Percentiles rank a stretch among this genome's conserved stretches.
phyloP scores from a whole-genome alignment of 2,329 filamentous ascomycete genomes.

The Emergomyces africanus region DNA sequence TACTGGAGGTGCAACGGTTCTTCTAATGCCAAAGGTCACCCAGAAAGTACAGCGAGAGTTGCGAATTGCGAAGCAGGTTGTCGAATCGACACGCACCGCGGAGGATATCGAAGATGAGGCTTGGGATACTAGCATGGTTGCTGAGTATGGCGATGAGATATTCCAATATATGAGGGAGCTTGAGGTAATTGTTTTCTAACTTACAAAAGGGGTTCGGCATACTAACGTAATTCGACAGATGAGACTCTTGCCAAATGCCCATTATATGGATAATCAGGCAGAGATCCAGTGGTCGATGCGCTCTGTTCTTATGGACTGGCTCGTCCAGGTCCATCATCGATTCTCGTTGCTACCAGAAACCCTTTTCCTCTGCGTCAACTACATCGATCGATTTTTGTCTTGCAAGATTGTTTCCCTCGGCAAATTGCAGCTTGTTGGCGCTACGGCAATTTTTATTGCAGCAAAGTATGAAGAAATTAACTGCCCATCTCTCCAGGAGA shows the following conservation, averaged over 20 bases:
- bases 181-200: conserved; percentile 48
- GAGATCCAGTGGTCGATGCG: conserved; percentile 99
- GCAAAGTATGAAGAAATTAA: conserved; percentile 99
- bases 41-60: conserved; percentile 60
- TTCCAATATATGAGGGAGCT: conserved; percentile 82
- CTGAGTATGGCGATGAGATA: conserved; percentile 92
- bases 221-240: conserved; percentile 37
- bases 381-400: conserved; percentile 91
- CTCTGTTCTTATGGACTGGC: conserved; percentile 92
- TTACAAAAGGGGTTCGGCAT: neutral
- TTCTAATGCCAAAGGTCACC: conserved; percentile 62
- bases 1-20: conserved; percentile 47
- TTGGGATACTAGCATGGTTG: conserved; percentile 95
- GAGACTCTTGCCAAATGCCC: conserved; percentile 70
- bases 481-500: conserved; percentile 86
- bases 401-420: conserved; percentile 88
- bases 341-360: conserved; percentile 90
- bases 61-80: conserved; percentile 50
- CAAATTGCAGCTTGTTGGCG: conserved; percentile 91
- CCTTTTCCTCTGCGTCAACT: conserved; percentile 88
- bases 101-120: conserved; percentile 80
- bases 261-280: conserved; percentile 96
- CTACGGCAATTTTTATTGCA: conserved; percentile 88
- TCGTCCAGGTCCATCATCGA: conserved; percentile 87
- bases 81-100: conserved; percentile 50